Conservation (phyloP, 345 rosid species). For the Leavenworthia alabamica region DNA sequence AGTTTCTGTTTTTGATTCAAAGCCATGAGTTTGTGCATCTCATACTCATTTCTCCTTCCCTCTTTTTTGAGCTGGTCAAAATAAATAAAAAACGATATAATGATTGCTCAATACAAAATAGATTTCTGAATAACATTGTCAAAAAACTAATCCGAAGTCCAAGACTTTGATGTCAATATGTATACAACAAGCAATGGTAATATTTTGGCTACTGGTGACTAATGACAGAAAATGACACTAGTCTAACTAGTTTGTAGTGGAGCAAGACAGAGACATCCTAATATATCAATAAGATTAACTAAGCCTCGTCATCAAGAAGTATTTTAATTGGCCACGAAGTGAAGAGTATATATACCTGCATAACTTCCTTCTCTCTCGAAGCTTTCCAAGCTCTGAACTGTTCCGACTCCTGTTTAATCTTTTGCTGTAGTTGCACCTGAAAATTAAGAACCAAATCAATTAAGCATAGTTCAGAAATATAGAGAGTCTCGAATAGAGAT, state of each 20-base stretch:
- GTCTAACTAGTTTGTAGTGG: constrained; percentile 1
- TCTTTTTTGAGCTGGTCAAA: constrained; percentile 82
- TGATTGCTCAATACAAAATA: background rate
- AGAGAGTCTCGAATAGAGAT: background rate
- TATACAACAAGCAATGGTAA: background rate
- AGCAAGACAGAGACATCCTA: background rate
- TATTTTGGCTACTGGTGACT: background rate
- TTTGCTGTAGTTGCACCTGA: constrained; percentile 84
- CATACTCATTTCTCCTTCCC: constrained; percentile 91
- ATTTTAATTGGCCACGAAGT: background rate
- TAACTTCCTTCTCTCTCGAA: constrained; percentile 89
- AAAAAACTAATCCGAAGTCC: background rate
- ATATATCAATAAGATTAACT: background rate
- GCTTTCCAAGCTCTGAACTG: constrained; percentile 88
- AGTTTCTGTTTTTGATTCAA: constrained; percentile 92
- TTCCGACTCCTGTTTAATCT: constrained; percentile 93
- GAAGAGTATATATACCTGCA: constrained; percentile 55
- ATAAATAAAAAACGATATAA: background rate
- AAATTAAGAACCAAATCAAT: background rate
- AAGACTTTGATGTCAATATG: background rate
- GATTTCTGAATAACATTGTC: background rate
- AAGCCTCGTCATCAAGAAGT: constrained; percentile 1
- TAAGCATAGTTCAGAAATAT: background rate
- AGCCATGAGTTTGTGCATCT: constrained; percentile 95
- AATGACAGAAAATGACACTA: background rate